Base-by-base conservation (phyloP, 2,329 filamentous ascomycete species). In the Pseudonectria foliicola region DNA sequence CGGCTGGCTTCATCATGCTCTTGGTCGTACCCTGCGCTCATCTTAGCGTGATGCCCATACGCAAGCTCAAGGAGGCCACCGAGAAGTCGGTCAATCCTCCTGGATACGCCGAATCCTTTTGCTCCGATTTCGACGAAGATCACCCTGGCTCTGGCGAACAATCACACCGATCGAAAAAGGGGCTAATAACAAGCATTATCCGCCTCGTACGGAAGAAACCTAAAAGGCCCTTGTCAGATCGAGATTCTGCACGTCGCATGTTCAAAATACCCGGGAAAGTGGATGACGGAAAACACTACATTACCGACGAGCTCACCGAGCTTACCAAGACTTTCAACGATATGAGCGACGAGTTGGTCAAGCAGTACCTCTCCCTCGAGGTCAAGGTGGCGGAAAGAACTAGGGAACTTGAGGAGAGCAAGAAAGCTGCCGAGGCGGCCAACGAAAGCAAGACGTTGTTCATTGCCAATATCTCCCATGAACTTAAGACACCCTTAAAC, bases 361-460 rank as follows among this genome's bases (percentile, higher is more conserved):
- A 86, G 61, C 88, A 95, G 52, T 95, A 95, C 53, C 78, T 80
- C 21, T 80, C 77, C 10, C 67, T 95, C 1, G 89, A 95, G 56
- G 80, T 90, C 37, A 82, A 90, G 49, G 89, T 95, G 1, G 77
- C 77, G 6, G 80, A 89, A 56, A 73, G 89, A 36, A 95, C 89
- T 1, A 76, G 76, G 25, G 85, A 95, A 59, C 68, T 95, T 1
- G 87, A 94, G 53, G 77, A 86, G 42, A 93, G 83, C 64, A 95
- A 95, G 58, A 86, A 87, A 62, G 86, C 87, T 2, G 89, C 89
- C 2, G 89, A 95, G 59, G 84, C 85, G n/a, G 89, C 89, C 4
- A 95, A 95, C 50, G 85, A 95, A 62, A 93, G 86, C 69, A 98
- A 98, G 64, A 96, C 92, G 0, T 70, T 96, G 7, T 96, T 96